Base-by-base conservation (phyloP, 2,329 filamentous ascomycete species). In the Aurifilum marmelostoma region DNA sequence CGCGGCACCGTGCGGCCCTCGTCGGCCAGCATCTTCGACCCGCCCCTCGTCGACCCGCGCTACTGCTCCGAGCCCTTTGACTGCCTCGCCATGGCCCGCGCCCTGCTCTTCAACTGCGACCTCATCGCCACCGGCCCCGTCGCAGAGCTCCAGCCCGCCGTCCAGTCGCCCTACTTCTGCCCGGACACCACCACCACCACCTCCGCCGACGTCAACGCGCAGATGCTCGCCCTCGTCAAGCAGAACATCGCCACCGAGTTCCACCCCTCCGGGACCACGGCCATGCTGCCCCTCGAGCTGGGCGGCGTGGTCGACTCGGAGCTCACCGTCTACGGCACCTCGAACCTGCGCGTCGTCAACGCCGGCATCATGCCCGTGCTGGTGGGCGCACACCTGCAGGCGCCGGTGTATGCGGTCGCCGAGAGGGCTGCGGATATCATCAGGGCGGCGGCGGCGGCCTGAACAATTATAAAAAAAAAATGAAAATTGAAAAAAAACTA, bases 11-110 rank as follows among this genome's bases (percentile, higher is more conserved):
- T 89, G 16, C 81, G 76, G 0, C 81, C 88, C 5, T 78, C 78
- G 34, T 86, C 85, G 0, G 75, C 80, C 0, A 81, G 87, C 73
- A 66, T 74, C 14, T 63, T 75, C 24, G 85, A 86, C 61, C 79
- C 81, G 18, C 85, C 87, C 0, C 75, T 81, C n/a, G 85, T 88
- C 69, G 77, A 80, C 69, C 85, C 85, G 75, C 82, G 83, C 68
- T 85, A 82, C 74, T 84, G 76, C 82, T 76, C 80, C 60, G 77
- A 80, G 8, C 82, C 83, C 29, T 76, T 80, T 18, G 85, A 87
- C 71, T 77, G 85, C 7, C 74, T 80, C 39, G 81, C 84, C 2
- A 66, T 86, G 8, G 78, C 81, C 29, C 81, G 86, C 67, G 83
- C 80, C 2, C 75, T 87, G 71, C 72, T 79, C 61, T 80, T 84